A percentile compares a stretch with the other conserved stretches of the same genome.
phyloP scores from a whole-genome alignment of 2,329 filamentous ascomycete genomes.

The Penicillium sp. region DNA sequence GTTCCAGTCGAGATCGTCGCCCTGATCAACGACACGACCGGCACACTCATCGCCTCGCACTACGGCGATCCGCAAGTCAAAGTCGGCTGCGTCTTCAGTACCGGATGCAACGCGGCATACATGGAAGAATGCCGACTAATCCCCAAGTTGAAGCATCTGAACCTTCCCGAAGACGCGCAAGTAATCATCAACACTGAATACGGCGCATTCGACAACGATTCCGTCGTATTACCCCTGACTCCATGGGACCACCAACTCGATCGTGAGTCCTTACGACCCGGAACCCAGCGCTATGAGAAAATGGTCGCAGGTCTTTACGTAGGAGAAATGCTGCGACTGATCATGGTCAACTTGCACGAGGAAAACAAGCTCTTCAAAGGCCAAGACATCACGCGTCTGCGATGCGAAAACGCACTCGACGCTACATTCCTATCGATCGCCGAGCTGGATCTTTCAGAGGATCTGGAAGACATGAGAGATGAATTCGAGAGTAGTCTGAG shows the following conservation, averaged over 20 bases:
- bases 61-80: constrained; percentile 84
- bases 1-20: constrained; percentile 83
- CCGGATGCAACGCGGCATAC: constrained; percentile 92
- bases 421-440: constrained; percentile 86
- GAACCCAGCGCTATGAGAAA: constrained; percentile 92
- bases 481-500: constrained; percentile 72
- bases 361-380: constrained; percentile 72
- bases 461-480: constrained; percentile 78
- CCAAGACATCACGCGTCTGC: constrained; percentile 74
- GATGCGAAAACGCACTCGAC: constrained; percentile 80
- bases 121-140: constrained; percentile 83
- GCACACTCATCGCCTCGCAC: constrained; percentile 85
- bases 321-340: constrained; percentile 84
- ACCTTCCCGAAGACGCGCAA: constrained; percentile 68
- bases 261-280: constrained; percentile 81
- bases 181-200: constrained; percentile 96
- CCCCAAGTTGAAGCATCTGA: constrained; percentile 80
- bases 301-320: constrained; percentile 94
- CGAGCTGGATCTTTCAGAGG: constrained; percentile 90
- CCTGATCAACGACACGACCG: constrained; percentile 90
- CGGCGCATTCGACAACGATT: constrained; percentile 87
- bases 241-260: constrained; percentile 71
- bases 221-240: constrained; percentile 65
- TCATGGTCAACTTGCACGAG: constrained; percentile 79
- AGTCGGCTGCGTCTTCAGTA: constrained; percentile 93